Evolutionary conservation across 169 alveolate species (phyloP), one percentile per base, ranked within the genome.

Genomic region (Plasmodium inui): DNA sequence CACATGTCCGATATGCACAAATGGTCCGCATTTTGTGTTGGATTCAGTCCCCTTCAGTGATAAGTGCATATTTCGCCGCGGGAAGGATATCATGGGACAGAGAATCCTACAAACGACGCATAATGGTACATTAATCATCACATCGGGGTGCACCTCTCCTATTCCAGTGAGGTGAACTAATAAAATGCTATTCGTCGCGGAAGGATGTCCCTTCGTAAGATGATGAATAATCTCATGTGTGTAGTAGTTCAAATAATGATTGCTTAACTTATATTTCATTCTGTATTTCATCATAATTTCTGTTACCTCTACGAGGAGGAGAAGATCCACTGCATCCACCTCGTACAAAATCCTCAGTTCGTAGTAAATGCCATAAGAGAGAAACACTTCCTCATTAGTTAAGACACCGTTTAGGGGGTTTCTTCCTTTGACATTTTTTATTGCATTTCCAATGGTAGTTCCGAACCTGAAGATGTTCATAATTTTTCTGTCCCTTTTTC

Each of bases 291-390:
- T 44, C 92, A 84, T 84, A n/a, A 84, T 26, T 19, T 84, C 79
- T 44, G 71, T 73, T 5, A 84, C 67, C 10, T 84, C 84, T 3
- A 72, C 1, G 34, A 84, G 72, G 26, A 46, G 6, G 39, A 57
- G 19, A 30, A 84, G 46, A 57, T 70, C 74, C 55, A 84, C 57
- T 28, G 22, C 57, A 71, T 41, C 12, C 19, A 84, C 7, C 19
- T 71, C 92, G n/a, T 84, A 44, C 9, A 84, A 19, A 26, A 84
- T 84, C 79, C 37, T 84, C 46, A 84, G 55, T 26, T 84, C 92
- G 57, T 73, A 84, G 22, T 26, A 84, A 10, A 84, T 84, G 4
- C 92, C 92, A 72, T 71, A 84, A 22, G 19, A 72, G n/a, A 41
- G 26, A 44, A 72, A 84, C 6, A 41, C 55, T 8, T 39, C 44